Percentiles rank a stretch among this genome's conserved stretches.
Evolutionary conservation across 2,329 filamentous ascomycete species (phyloP).

Genomic region (Metarhizium robertsii): DNA sequence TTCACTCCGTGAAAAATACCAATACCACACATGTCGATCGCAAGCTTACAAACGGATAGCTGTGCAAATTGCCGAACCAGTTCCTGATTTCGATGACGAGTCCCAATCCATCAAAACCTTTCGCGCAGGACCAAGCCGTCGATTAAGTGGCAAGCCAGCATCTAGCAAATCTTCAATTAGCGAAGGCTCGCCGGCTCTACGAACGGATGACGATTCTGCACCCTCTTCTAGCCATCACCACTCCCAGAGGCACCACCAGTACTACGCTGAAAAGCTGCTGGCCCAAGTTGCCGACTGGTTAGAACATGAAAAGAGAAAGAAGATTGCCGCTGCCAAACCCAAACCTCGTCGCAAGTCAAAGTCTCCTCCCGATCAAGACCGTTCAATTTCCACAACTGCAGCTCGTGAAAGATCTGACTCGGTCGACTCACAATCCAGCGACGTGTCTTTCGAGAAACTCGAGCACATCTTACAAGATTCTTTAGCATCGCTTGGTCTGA

Average conservation of each 20-base stretch:
- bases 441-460: conserved; percentile 68
- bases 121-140: conserved; percentile 21
- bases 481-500: conserved; percentile 44
- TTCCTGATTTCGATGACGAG: conserved; percentile 25
- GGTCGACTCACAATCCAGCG: conserved; percentile 55
- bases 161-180: conserved; percentile 38
- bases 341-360: conserved; percentile 32
- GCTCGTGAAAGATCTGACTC: conserved; percentile 39
- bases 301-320: conserved; percentile 64
- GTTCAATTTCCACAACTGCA: conserved; percentile 6
- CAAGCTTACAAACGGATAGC: conserved; percentile 25
- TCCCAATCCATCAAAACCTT: conserved; percentile 20
- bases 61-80: conserved; percentile 50
- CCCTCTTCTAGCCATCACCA: conserved; percentile 17
- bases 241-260: conserved; percentile 24
- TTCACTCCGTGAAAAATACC: background rate
- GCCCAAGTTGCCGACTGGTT: conserved; percentile 77
- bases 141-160: conserved; percentile 23
- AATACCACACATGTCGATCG: background rate
- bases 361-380: conserved; percentile 21
- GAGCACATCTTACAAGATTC: conserved; percentile 70
- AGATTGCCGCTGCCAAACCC: conserved; percentile 33
- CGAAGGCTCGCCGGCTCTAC: conserved; percentile 19
- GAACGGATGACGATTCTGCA: conserved; percentile 18
- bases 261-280: conserved; percentile 49